Evolutionary conservation across 1,139 yeast genomes (phyloP).

Genomic region (Fermentozyma sake): DNA sequence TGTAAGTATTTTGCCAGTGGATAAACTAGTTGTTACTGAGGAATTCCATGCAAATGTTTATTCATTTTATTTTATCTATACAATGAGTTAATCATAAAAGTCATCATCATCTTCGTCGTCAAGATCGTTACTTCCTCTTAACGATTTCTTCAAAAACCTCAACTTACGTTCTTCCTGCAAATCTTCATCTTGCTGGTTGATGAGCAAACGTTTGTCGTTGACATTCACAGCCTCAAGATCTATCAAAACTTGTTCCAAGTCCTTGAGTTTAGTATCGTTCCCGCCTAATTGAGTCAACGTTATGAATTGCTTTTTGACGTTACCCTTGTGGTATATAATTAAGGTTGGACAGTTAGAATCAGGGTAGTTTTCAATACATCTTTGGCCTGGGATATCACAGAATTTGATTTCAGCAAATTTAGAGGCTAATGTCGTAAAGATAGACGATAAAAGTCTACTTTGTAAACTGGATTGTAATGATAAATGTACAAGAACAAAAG

Average conservation of each 20-base stretch:
- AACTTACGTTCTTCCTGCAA: slow-evolving; percentile 42
- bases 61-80: slow-evolving; percentile 1
- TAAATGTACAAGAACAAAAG: slow-evolving; percentile 73
- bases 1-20: too few relatives aligned
- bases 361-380: slow-evolving; percentile 92
- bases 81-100: slow-evolving; percentile 36
- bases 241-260: slow-evolving; percentile 68
- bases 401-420: slow-evolving; percentile 80
- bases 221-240: slow-evolving; percentile 59
- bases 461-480: slow-evolving; percentile 67
- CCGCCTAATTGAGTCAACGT: slow-evolving; percentile 85
- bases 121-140: slow-evolving; percentile 34
- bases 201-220: slow-evolving; percentile 60
- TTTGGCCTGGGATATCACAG: slow-evolving; percentile 81
- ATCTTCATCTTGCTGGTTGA: slow-evolving; percentile 54
- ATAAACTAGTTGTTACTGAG: too few relatives aligned
- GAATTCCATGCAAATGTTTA: neutral
- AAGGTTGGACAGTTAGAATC: slow-evolving; percentile 88
- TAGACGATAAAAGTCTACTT: slow-evolving; percentile 60
- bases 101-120: slow-evolving; percentile 34
- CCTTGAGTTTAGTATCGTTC: slow-evolving; percentile 61
- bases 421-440: slow-evolving; percentile 48
- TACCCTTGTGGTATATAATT: slow-evolving; percentile 69
- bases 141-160: slow-evolving; percentile 53
- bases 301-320: slow-evolving; percentile 72